These are phyloP conservation scores for Chlamydomonas sp. DNA, from an alignment of 139 green algal species.

Conservation along the genomic window DNA sequence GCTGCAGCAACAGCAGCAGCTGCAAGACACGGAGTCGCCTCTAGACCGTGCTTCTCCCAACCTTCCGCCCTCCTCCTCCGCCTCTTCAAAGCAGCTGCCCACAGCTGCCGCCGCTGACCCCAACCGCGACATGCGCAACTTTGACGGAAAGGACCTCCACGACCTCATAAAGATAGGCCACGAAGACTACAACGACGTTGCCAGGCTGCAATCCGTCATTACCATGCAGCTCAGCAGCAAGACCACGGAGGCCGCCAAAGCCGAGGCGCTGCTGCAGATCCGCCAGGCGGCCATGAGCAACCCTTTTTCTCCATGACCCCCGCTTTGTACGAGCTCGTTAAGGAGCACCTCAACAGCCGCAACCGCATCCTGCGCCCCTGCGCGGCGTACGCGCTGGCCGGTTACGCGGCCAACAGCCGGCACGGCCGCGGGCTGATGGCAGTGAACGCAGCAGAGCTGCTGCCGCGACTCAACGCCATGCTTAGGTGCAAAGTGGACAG, in stretches of 20 bases:
- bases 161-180: background rate
- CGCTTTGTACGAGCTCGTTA: background rate
- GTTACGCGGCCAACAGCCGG: conserved; percentile 24
- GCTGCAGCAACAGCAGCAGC: background rate
- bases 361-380: conserved; percentile 28
- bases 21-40: too few species aligned
- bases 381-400: conserved; percentile 33
- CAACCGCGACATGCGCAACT: background rate
- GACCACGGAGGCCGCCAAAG: conserved; percentile 21
- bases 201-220: conserved; percentile 2
- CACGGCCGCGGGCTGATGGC: background rate
- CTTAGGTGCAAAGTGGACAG: conserved; percentile 17
- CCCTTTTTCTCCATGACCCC: conserved; percentile 18
- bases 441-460: background rate
- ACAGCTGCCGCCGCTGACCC: background rate
- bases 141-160: conserved; percentile 7
- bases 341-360: background rate
- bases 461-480: conserved; percentile 29
- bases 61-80: too few species aligned
- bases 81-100: too few species aligned
- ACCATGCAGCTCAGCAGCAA: background rate
- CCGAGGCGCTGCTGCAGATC: conserved; percentile 32
- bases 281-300: conserved; percentile 13
- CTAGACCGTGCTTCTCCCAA: too few species aligned
- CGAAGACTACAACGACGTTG: conserved; percentile 17